These are phyloP conservation scores for Hortiboletus flavorubellus DNA, from an alignment of 768 basidiomycete species.

Conservation along the genomic window DNA sequence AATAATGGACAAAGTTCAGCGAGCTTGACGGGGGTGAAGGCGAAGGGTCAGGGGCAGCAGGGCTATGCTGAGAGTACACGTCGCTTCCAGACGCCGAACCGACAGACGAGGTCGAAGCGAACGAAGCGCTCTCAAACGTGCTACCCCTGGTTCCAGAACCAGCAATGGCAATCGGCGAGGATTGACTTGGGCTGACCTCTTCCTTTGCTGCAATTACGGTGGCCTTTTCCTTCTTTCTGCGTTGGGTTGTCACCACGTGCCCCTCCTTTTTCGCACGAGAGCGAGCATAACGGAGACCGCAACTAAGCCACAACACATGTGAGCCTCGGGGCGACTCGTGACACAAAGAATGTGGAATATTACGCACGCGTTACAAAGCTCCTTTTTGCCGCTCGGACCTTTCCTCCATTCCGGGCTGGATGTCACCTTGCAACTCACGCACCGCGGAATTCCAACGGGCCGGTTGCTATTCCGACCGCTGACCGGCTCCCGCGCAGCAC, in stretches of 20 bases:
- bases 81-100: slow-evolving; percentile 60
- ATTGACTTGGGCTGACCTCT: slow-evolving; percentile 23
- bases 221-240: slow-evolving; percentile 61
- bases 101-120: slow-evolving; percentile 44
- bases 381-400: slow-evolving; percentile 86
- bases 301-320: slow-evolving; percentile 43
- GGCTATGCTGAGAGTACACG: slow-evolving; percentile 46
- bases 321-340: slow-evolving; percentile 11
- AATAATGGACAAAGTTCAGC: slow-evolving; percentile 60
- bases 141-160: slow-evolving; percentile 46
- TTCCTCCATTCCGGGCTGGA: slow-evolving; percentile 90
- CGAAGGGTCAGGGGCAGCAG: slow-evolving; percentile 45
- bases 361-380: slow-evolving; percentile 88
- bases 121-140: slow-evolving; percentile 48
- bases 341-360: slow-evolving; percentile 17
- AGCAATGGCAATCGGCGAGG: slow-evolving; percentile 39
- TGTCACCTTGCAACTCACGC: slow-evolving; percentile 78
- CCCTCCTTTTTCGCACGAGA: slow-evolving; percentile 89
- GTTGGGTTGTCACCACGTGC: slow-evolving; percentile 44
- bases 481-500: slow-evolving; percentile 45
- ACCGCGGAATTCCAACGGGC: slow-evolving; percentile 68
- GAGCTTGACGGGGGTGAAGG: slow-evolving; percentile 62
- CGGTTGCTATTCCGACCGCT: slow-evolving; percentile 50
- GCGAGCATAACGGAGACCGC: slow-evolving; percentile 82
- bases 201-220: slow-evolving; percentile 26